A percentile compares a stretch with the other conserved stretches of the same genome.
These are phyloP conservation scores for Pichia californica DNA, from an alignment of 805 yeast genomes.

Conservation along the genomic window DNA sequence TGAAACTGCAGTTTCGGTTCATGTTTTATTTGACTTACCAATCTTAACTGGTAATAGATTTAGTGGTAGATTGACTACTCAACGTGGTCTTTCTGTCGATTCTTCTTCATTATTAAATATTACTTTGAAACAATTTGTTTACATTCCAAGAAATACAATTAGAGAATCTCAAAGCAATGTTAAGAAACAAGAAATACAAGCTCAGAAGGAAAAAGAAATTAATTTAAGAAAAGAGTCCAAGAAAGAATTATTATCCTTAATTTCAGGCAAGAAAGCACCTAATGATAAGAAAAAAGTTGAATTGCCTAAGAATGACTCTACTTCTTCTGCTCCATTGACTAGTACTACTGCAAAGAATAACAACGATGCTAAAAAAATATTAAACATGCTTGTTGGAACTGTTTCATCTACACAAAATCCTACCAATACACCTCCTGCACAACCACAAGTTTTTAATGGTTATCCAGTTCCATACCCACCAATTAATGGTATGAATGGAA, in stretches of 20 bases:
- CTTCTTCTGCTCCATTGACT: background rate
- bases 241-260: constrained; percentile 37
- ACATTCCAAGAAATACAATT: constrained; percentile 42
- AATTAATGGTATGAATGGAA: background rate
- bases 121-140: constrained; percentile 66
- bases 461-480: background rate
- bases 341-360: constrained; percentile 3
- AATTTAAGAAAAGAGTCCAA: constrained; percentile 8
- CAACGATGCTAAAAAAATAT: constrained; percentile 23
- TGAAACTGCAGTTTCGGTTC: constrained; percentile 59
- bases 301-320: background rate
- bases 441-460: background rate
- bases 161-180: constrained; percentile 6
- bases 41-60: constrained; percentile 76
- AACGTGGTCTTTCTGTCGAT: constrained; percentile 80
- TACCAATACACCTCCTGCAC: background rate
- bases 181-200: background rate
- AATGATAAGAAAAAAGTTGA: background rate
- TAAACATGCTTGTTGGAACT: constrained; percentile 15
- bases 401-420: background rate
- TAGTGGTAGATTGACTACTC: constrained; percentile 69
- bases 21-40: constrained; percentile 78
- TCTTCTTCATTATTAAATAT: constrained; percentile 77
- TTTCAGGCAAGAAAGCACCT: constrained; percentile 31
- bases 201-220: constrained; percentile 2